Evolutionary conservation across 345 rosid species (phyloP), one percentile per base, ranked within the genome.

Genomic region (Rhodomyrtus tomentosa): DNA sequence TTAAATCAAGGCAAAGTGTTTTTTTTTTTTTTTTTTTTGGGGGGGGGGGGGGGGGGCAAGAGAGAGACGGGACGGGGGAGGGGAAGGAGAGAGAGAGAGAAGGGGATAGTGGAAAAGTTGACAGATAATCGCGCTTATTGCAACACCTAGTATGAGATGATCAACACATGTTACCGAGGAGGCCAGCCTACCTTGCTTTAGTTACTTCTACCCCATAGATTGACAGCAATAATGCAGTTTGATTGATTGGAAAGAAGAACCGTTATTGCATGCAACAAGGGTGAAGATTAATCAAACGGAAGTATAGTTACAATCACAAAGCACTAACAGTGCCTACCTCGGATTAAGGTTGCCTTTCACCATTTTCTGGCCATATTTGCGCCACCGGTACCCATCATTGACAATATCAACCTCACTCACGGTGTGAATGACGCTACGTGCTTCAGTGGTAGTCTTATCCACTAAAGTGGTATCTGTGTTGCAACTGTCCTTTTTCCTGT

Each of bases 331-430:
- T 84, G 51, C 81, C 80, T 50, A 94, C 99, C 99, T 95, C 51
- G 99, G 99, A 90, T 96, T 91, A 50, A 98, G 96, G 85, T 94
- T 96, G 85, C 99, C 98, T 92, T 96, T 96, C 81, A 96, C 98
- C 84, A 95, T 83, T 88, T 96, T 96, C 90, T 95, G 99, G 85
- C 99, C 99, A 89, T 96, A 96, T 90, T 96, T 96, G 83, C 98
- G 99, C 99, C 99, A 96, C 50, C 98, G 96, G 84, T 93, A 95
- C 51, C 98, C 98, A 91, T 96, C 99, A 87, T 93, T 94, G 81
- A 96, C 98, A 85, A 92, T 89, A 88, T 86, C 86, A 27, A 84
- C 86, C 81, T 86, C 88, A 11, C 86, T 83, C 38, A 50, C 29
- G n/a, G 86, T 94, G 88, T 94, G 94, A 80, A 93, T 89, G 50